phyloP scores from a whole-genome alignment of 169 alveolate genomes.

The Eimeria sp. region DNA sequence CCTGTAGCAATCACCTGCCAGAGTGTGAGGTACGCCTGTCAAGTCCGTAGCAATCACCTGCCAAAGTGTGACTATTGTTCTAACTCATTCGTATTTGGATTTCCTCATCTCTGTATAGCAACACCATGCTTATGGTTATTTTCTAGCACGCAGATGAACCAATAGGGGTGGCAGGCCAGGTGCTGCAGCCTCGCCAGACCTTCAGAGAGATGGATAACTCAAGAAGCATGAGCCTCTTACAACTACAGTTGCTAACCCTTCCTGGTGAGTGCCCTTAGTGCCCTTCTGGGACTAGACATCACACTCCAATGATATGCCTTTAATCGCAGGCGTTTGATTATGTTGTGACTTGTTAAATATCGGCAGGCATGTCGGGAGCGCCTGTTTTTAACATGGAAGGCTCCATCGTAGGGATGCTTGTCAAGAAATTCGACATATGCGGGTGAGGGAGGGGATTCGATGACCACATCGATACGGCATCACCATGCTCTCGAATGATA shows the following conservation, averaged over 20 bases:
- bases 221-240: conserved; percentile 5
- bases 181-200: conserved; percentile 65
- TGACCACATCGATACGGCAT: background rate
- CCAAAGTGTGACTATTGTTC: background rate
- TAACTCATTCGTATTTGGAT: background rate
- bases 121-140: background rate
- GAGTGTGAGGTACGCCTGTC: conserved; percentile 1
- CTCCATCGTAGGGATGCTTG: conserved; percentile 79
- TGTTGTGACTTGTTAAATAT: background rate
- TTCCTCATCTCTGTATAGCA: background rate
- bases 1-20: background rate
- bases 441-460: conserved; percentile 55
- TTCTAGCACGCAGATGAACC: conserved; percentile 60
- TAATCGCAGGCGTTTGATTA: background rate
- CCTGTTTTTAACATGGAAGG: conserved; percentile 73
- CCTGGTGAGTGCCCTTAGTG: conserved; percentile 5
- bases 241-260: conserved; percentile 22
- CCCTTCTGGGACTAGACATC: background rate
- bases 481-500: background rate
- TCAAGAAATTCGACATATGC: conserved; percentile 72
- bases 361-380: conserved; percentile 81
- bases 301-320: background rate
- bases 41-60: background rate
- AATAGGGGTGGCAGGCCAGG: conserved; percentile 65
- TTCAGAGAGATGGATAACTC: background rate